Conservation (phyloP, 73 alveolate genomes). For the Paramecium caudatum region DNA sequence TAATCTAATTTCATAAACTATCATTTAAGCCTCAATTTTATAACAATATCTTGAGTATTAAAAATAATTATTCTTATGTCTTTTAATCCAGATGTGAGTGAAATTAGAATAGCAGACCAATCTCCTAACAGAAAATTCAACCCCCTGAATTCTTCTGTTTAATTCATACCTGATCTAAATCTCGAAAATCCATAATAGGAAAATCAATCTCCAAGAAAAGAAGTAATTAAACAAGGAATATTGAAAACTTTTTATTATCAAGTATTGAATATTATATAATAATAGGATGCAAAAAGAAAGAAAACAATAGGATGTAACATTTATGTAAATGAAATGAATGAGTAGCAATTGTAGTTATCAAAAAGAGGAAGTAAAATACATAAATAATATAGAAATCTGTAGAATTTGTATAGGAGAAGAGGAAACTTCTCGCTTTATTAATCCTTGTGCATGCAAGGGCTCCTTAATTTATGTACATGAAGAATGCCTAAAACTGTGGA, state of each 20-base stretch:
- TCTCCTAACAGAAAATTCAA: constrained; percentile 18
- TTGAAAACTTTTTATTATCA: constrained; percentile 12
- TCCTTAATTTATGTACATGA: constrained; percentile 11
- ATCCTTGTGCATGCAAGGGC: constrained; percentile 63
- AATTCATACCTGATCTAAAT: constrained; percentile 5
- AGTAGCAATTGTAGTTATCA: constrained; percentile 13
- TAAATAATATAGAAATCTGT: neutral
- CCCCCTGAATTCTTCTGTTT: neutral
- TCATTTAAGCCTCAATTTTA: no score
- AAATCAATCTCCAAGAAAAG: neutral
- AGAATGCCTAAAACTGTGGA: constrained; percentile 62
- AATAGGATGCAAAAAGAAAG: constrained; percentile 29
- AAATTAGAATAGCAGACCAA: neutral
- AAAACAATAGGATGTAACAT: constrained; percentile 26
- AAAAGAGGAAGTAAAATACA: constrained; percentile 51
- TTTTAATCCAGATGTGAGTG: neutral
- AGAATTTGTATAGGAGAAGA: constrained; percentile 60
- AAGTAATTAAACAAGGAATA: neutral
- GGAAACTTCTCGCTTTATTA: constrained; percentile 44
- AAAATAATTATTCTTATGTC: no score
- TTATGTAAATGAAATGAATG: constrained; percentile 43
- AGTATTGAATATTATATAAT: neutral
- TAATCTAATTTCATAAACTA: no score
- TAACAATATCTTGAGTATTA: no score
- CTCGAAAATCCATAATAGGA: neutral